Conservation (phyloP, 2,329 filamentous ascomycete species). For the Arthroderma sp. region DNA sequence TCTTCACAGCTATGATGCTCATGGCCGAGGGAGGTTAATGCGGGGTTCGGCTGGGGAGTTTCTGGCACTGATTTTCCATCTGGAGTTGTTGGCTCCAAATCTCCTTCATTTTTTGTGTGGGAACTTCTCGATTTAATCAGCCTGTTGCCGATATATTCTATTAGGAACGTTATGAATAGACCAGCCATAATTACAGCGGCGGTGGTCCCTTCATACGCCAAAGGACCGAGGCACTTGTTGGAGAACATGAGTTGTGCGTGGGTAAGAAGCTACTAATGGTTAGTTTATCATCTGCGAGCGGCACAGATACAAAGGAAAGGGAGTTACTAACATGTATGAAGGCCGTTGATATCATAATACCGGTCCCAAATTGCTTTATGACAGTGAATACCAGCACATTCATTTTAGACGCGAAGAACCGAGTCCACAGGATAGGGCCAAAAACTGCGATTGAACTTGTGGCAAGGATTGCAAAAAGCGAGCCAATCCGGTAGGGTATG, state of each 20-base stretch:
- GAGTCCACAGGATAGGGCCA: conserved; percentile 50
- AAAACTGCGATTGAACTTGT: conserved; percentile 59
- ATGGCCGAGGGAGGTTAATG: conserved; percentile 18
- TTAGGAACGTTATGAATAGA: conserved; percentile 56
- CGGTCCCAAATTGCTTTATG: conserved; percentile 52
- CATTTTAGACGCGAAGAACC: conserved; percentile 40
- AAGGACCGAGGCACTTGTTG: conserved; percentile 53
- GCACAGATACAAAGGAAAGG: background rate
- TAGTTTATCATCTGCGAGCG: conserved; percentile 1
- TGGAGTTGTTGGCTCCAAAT: conserved; percentile 12
- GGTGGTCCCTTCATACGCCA: conserved; percentile 56
- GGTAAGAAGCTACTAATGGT: conserved; percentile 49
- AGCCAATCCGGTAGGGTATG: conserved; percentile 53
- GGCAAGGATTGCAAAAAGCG: conserved; percentile 57
- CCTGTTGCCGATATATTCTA: conserved; percentile 55
- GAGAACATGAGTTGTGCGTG: conserved; percentile 61
- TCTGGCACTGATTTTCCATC: background rate
- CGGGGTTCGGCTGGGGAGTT: conserved; percentile 3
- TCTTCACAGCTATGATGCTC: conserved; percentile 16
- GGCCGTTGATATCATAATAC: conserved; percentile 58
- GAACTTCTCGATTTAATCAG: conserved; percentile 29
- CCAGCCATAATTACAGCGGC: conserved; percentile 62
- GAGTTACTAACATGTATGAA: conserved; percentile 47
- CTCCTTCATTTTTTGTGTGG: conserved; percentile 17
- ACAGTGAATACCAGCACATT: conserved; percentile 43